Base-by-base conservation (phyloP, 2,329 filamentous ascomycete genomes). In the Fusarium veterinarium region DNA sequence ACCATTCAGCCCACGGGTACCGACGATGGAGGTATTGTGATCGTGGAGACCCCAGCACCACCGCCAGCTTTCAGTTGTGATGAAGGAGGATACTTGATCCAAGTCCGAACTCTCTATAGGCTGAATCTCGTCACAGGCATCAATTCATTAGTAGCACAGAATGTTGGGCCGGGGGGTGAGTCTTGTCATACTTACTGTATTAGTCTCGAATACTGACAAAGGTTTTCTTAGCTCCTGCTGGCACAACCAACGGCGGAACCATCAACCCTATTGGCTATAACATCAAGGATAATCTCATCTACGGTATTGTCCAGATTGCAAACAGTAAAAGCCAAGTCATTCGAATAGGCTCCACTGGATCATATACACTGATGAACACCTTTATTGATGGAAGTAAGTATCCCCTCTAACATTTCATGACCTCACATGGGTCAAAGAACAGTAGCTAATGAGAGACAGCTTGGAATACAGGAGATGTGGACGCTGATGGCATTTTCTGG, bases 81-180 rank as follows among this genome's bases (percentile, higher is more conserved):
- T 12, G 64, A 61, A 35, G 64, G 64, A 20, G 64, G 64, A 13
- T 67, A 67, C 35, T n/a, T 67, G 63, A 67, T 67, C 10, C 64
- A 67, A 31, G 12, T 42, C 8, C 51, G 49, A 13, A 67, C 63
- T 17, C 63, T 67, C 0, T 67, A 67, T 14, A 30, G 64, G 20
- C 30, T 67, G 3, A 67, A 67, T 3, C 13, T 67, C 1, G 46
- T 62, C 5, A 62, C 53, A 2, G 64, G 64, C 19, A 30, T 53
- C 3, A 67, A 67, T 8, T 7, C n/a, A 5, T 41, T 48, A 4
- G 63, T 67, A 2, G 64, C 45, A 6, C 60, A 31, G 6, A 51
- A 45, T 10, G 51, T 67, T 0, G 64, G 64, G 4, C 64, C 63
- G 0, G 64, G 64, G 3, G 25, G 25, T 25, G 25, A 25, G 25